Evolutionary conservation across 2,329 filamentous ascomycete genomes (phyloP).

Genomic region (Blastomyces parvus): DNA sequence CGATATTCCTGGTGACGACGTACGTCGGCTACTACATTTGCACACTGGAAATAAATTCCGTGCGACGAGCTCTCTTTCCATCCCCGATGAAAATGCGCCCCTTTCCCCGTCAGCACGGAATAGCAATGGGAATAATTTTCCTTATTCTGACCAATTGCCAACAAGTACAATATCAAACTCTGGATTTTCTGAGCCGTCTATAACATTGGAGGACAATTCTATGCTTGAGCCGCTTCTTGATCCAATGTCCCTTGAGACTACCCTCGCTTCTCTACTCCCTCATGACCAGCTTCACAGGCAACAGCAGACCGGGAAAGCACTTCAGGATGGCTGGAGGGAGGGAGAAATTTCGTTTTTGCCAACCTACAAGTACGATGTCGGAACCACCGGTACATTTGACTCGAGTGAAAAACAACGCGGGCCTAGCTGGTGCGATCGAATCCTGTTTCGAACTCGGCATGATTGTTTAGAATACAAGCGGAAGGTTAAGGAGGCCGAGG

Average conservation of each 20-base stretch:
- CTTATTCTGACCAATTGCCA: constrained; percentile 2
- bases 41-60: constrained; percentile 39
- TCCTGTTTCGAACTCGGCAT: constrained; percentile 69
- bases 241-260: constrained; percentile 78
- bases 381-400: constrained; percentile 86
- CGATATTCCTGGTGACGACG: constrained; percentile 79
- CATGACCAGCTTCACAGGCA: constrained; percentile 77
- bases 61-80: constrained; percentile 12
- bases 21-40: constrained; percentile 70
- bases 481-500: constrained; percentile 54
- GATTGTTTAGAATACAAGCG: constrained; percentile 59
- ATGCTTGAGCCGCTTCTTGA: constrained; percentile 64
- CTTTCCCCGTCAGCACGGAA: constrained; percentile 3
- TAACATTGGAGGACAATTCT: constrained; percentile 41
- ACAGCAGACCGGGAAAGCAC: constrained; percentile 65
- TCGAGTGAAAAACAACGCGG: constrained; percentile 88
- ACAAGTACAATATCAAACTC: background rate
- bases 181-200: constrained; percentile 13
- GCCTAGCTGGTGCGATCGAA: constrained; percentile 95
- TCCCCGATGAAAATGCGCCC: constrained; percentile 12
- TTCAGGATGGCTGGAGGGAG: constrained; percentile 88
- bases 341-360: constrained; percentile 80
- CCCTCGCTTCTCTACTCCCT: constrained; percentile 72
- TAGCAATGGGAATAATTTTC: background rate
- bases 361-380: constrained; percentile 95